Percentiles rank a stretch among this genome's conserved stretches.
phyloP scores from a whole-genome alignment of 305 asterid genomes.

The Andrographis paniculata region DNA sequence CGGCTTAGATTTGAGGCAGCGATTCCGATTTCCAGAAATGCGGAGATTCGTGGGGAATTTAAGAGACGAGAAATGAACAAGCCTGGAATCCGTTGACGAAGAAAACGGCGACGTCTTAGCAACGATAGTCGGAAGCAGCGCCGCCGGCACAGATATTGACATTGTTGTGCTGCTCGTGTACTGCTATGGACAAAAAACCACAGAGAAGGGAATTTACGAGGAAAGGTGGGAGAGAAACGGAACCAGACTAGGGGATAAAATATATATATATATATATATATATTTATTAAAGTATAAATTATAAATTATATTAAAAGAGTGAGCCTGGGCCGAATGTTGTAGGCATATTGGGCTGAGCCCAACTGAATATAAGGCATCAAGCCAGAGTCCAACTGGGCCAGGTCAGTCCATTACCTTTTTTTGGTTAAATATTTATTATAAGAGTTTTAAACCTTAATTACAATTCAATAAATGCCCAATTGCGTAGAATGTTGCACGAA shows the following conservation, averaged over 20 bases:
- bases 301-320: no score
- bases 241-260: neutral
- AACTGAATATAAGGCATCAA: no score
- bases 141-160: constrained; percentile 55
- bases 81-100: constrained; percentile 24
- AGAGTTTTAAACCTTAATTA: no score
- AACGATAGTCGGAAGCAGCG: constrained; percentile 24
- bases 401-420: no score
- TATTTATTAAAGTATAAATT: neutral
- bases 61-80: constrained; percentile 41
- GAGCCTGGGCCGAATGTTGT: no score
- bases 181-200: neutral
- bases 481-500: no score
- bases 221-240: neutral
- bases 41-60: constrained; percentile 41
- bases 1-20: constrained; percentile 21
- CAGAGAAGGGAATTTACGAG: neutral
- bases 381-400: no score
- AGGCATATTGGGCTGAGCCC: no score
- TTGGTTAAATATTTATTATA: no score
- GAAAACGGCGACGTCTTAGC: constrained; percentile 27
- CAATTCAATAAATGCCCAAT: no score
- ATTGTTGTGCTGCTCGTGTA: constrained; percentile 9
- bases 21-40: constrained; percentile 30
- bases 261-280: no score